phyloP scores from a whole-genome alignment of 1,284 basidiomycete genomes.

The Coniferiporia weirii region DNA sequence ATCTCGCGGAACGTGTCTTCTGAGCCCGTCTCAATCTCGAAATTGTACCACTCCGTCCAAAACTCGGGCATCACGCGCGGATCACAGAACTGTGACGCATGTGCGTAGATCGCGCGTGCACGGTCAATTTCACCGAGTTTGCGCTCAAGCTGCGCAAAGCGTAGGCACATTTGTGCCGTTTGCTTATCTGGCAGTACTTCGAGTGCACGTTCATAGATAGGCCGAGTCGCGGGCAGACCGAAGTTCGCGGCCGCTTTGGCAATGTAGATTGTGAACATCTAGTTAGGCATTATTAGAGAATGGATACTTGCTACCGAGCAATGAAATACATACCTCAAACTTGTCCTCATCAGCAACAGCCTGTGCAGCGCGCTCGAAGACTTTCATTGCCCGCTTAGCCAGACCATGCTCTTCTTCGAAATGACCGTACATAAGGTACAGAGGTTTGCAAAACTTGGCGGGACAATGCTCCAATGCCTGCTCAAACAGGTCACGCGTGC shows the following conservation, averaged over 20 bases:
- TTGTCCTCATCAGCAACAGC: conserved; percentile 88
- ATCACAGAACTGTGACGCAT: conserved; percentile 98
- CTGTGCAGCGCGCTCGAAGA: conserved; percentile 89
- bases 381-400: conserved; percentile 93
- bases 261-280: conserved; percentile 98
- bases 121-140: conserved; percentile 99
- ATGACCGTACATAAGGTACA: conserved; percentile 94
- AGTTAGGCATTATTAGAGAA: conserved; percentile 2
- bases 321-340: conserved; percentile 71
- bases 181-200: conserved; percentile 89
- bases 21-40: conserved; percentile 96
- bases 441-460: conserved; percentile 87
- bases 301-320: neutral
- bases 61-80: conserved; percentile 86
- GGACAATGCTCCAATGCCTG: conserved; percentile 97
- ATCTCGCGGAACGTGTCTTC: conserved; percentile 99
- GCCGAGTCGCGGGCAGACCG: conserved; percentile 91
- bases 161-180: conserved; percentile 96
- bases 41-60: conserved; percentile 96
- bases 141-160: conserved; percentile 93
- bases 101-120: conserved; percentile 92
- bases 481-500: conserved; percentile 94
- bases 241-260: conserved; percentile 96
- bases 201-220: conserved; percentile 96
- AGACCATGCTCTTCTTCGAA: conserved; percentile 95